Evolutionary conservation across 345 rosid genomes (phyloP), one percentile per base, ranked within the genome.

Genomic region (Eucalyptus grandis): DNA sequence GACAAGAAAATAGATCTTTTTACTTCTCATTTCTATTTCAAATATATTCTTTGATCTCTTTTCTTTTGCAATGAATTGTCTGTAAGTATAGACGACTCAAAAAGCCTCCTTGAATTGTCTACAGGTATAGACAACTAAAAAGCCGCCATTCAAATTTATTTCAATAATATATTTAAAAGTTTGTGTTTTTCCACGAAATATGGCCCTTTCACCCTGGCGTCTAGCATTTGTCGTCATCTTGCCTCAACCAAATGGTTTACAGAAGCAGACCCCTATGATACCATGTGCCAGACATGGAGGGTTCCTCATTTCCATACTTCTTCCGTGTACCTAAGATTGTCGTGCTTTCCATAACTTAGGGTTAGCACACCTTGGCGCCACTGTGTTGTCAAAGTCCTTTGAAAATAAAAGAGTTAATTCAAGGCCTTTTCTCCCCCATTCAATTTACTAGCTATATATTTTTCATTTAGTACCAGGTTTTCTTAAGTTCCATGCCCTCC

Each of bases 361-460:
- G 72, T 14, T 65, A 2, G 72, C 72, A 14, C 2, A 7, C 17
- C 19, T 62, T 30, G 72, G 37, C 4, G 37, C 31, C 19, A 62
- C 34, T 4, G 34, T 14, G 5, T 2, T 30, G 17, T 30, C 14
- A 7, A n/a, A 65, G 19, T 30, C n/a, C 8, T 30, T 30, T 14
- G 17, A 65, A 3, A 60, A 27, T 4, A 34, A 30, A 62, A 13
- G 69, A 30, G 34, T 30, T 13, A 30, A 62, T 62, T 56, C 62
- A 56, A 85, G 3, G 86, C 2, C 15, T 4, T 14, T 49, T 77
- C 2, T 6, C 62, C 65, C 5, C 82, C 54, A 4, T 11, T 62
- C 96, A 96, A 90, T 96, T 95, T 93, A 97, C 99, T 11, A 95
- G 98, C 99, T 96, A 90, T 53, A 53, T 88, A n/a, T 30, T 43